phyloP scores from a whole-genome alignment of 768 basidiomycete species.

The Lactarius evosmus region DNA sequence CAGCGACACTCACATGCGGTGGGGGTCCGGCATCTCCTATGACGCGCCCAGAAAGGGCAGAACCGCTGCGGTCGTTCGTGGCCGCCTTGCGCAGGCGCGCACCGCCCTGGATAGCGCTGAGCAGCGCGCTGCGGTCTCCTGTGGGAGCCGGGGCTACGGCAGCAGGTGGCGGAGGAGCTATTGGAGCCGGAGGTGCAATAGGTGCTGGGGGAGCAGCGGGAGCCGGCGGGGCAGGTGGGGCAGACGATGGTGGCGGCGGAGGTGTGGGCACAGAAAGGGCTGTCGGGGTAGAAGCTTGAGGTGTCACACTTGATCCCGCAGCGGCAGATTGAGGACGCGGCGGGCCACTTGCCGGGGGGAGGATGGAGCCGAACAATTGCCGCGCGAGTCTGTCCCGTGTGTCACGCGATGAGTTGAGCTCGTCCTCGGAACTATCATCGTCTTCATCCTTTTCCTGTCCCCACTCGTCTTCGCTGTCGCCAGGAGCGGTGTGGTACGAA shows the following conservation, averaged over 20 bases:
- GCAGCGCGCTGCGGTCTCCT: slow-evolving; percentile 60
- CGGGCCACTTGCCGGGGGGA: slow-evolving; percentile 42
- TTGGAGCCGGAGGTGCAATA: slow-evolving; percentile 37
- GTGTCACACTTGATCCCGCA: slow-evolving; percentile 20
- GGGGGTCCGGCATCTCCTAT: slow-evolving; percentile 73
- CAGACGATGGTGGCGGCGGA: slow-evolving; percentile 40
- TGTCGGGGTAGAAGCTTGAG: slow-evolving; percentile 30
- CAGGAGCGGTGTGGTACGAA: slow-evolving; percentile 60
- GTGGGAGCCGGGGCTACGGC: slow-evolving; percentile 36
- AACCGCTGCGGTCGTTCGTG: slow-evolving; percentile 80
- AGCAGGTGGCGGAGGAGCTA: slow-evolving; percentile 33
- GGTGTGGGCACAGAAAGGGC: slow-evolving; percentile 39
- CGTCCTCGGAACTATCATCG: slow-evolving; percentile 76
- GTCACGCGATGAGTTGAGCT: slow-evolving; percentile 60
- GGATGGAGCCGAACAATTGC: slow-evolving; percentile 70
- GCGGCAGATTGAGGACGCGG: slow-evolving; percentile 54
- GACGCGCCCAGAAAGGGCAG: slow-evolving; percentile 69
- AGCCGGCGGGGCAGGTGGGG: slow-evolving; percentile 36
- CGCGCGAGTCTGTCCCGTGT: slow-evolving; percentile 71
- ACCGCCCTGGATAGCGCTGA: slow-evolving; percentile 79
- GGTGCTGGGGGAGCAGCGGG: slow-evolving; percentile 38
- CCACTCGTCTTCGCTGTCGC: slow-evolving; percentile 74
- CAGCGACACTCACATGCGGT: slow-evolving; percentile 56
- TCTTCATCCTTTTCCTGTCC: slow-evolving; percentile 72
- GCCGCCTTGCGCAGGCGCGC: slow-evolving; percentile 65